Conservation (phyloP, 805 yeast genomes). For the Nakazawaea laoshanensis region DNA sequence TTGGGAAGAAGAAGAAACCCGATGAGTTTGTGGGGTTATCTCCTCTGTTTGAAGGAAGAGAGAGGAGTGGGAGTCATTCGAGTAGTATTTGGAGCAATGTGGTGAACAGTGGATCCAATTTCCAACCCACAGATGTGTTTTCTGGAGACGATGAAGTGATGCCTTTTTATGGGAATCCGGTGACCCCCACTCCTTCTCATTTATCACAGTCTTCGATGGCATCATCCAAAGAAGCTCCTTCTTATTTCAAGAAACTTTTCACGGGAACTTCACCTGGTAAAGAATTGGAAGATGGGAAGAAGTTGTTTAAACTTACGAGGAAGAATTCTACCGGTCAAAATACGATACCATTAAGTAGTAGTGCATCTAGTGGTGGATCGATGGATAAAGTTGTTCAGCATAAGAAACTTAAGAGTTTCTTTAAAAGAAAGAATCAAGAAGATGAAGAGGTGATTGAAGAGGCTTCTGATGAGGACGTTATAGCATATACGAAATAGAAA, state of each 20-base stretch:
- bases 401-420: conserved; percentile 8
- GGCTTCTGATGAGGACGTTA: conserved; percentile 10
- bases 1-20: conserved; percentile 8
- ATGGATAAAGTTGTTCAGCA: neutral
- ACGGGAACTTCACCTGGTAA: conserved; percentile 7
- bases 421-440: conserved; percentile 6
- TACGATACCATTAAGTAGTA: neutral
- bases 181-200: conserved; percentile 1
- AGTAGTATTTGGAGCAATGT: conserved; percentile 23
- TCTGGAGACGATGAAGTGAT: too few species aligned
- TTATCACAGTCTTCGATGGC: too few species aligned
- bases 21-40: too few species aligned
- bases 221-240: too few species aligned
- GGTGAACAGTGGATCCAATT: conserved; percentile 8
- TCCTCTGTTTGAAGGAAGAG: conserved; percentile 15
- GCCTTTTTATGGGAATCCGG: too few species aligned
- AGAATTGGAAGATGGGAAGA: conserved; percentile 2
- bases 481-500: conserved; percentile 5
- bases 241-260: conserved; percentile 9
- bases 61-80: conserved; percentile 20
- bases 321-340: conserved; percentile 4
- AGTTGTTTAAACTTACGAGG: conserved; percentile 6
- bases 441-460: conserved; percentile 9
- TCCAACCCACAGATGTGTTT: too few species aligned
- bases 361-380: neutral